Percentiles rank a stretch among this genome's conserved stretches.
phyloP scores from a whole-genome alignment of 345 rosid genomes.

The Syzygium aqueum region DNA sequence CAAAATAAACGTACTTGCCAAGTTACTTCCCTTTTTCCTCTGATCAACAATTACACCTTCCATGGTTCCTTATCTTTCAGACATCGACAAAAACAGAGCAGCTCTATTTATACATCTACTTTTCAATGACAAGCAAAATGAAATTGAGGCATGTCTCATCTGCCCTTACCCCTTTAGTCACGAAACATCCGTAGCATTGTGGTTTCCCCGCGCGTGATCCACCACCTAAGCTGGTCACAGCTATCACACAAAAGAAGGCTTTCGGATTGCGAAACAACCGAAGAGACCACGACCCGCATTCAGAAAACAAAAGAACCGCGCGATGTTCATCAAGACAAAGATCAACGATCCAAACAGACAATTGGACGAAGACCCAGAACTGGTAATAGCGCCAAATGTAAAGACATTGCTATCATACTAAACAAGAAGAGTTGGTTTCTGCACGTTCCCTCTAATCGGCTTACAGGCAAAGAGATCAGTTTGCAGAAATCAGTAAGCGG shows the following conservation, averaged over 20 bases:
- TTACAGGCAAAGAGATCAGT: not conserved
- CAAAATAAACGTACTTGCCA: not conserved
- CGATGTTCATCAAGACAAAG: not conserved
- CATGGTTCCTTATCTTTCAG: not conserved
- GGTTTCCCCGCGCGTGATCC: too few species aligned
- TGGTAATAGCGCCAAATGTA: not conserved
- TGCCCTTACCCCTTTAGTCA: not conserved
- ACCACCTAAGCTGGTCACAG: not conserved
- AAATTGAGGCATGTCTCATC: not conserved
- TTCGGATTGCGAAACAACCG: not conserved
- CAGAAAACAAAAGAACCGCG: not conserved
- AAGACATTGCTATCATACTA: not conserved
- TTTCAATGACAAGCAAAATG: not conserved
- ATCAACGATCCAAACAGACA: not conserved
- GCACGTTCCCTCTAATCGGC: not conserved
- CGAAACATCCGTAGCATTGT: not conserved
- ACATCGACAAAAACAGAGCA: not conserved
- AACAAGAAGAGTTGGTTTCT: not conserved
- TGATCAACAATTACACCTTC: not conserved
- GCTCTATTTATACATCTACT: not conserved
- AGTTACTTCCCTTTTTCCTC: not conserved
- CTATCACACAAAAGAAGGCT: not conserved
- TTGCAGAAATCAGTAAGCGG: not conserved
- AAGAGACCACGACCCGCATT: not conserved
- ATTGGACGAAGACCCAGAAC: not conserved